These are phyloP conservation scores for Lentinula novae-zelandiae DNA, from an alignment of 1,284 basidiomycete genomes.

Conservation along the genomic window DNA sequence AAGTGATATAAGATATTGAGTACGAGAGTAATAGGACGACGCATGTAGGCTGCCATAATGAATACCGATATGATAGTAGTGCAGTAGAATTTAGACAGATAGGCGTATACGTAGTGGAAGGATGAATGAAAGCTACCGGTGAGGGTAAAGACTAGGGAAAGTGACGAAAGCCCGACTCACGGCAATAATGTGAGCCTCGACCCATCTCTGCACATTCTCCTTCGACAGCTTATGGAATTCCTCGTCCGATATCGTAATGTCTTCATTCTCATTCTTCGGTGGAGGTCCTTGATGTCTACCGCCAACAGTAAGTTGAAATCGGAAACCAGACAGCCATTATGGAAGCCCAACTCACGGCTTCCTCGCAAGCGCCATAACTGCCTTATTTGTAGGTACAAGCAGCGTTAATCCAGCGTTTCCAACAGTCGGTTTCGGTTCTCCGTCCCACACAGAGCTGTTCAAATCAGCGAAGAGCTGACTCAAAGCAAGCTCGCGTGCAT, in stretches of 20 bases:
- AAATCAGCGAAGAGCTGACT: constrained; percentile 41
- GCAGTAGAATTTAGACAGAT: background rate
- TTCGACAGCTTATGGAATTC: constrained; percentile 57
- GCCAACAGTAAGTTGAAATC: no score
- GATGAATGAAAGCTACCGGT: background rate
- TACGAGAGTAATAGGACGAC: no score
- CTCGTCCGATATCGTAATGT: constrained; percentile 53
- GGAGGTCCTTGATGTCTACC: constrained; percentile 53
- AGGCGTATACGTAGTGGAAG: background rate
- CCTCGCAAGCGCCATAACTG: constrained; percentile 68
- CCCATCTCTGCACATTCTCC: constrained; percentile 67
- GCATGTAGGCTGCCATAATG: no score
- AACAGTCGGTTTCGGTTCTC: background rate
- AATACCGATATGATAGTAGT: background rate
- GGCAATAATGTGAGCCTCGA: constrained; percentile 70
- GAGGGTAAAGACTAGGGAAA: background rate
- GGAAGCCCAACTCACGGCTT: constrained; percentile 53
- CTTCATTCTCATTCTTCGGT: constrained; percentile 29
- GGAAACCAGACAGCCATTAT: background rate
- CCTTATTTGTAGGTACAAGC: constrained; percentile 76
- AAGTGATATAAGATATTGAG: background rate
- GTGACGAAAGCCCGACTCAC: constrained; percentile 29
- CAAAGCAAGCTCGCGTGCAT: constrained; percentile 66
- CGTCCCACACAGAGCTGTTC: no score
- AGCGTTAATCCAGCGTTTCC: constrained; percentile 40